Conservation (phyloP, 352 stramenopile species). For the Phytophthora citricola region DNA sequence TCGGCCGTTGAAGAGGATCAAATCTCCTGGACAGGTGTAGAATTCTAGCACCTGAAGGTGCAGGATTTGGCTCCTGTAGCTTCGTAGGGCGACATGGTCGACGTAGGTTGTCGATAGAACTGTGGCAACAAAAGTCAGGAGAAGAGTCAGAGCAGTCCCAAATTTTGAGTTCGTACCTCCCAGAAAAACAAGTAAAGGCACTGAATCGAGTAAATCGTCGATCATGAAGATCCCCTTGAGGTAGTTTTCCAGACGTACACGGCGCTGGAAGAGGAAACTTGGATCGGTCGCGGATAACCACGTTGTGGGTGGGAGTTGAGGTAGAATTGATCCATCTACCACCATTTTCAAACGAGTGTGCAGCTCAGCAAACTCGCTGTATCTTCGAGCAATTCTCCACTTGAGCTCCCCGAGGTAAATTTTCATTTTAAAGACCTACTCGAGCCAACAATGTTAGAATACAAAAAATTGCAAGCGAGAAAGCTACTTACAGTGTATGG, state of each 20-base stretch:
- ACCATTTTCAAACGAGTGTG: slow-evolving; percentile 33
- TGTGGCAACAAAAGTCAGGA: slow-evolving; percentile 2
- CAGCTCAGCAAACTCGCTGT: slow-evolving; percentile 53
- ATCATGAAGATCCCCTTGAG: slow-evolving; percentile 55
- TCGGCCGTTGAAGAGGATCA: slow-evolving; percentile 67
- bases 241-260: slow-evolving; percentile 53
- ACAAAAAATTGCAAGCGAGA: too few relatives aligned
- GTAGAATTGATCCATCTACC: slow-evolving; percentile 16
- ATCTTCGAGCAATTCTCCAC: slow-evolving; percentile 57
- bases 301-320: slow-evolving; percentile 44
- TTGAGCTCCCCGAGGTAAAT: slow-evolving; percentile 43
- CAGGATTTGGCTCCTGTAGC: slow-evolving; percentile 51
- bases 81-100: slow-evolving; percentile 37
- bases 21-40: slow-evolving; percentile 56
- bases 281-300: slow-evolving; percentile 50
- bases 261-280: slow-evolving; percentile 47
- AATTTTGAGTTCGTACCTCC: slow-evolving; percentile 40
- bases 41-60: slow-evolving; percentile 67
- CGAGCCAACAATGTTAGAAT: background rate
- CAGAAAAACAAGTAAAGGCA: slow-evolving; percentile 61
- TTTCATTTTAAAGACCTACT: slow-evolving; percentile 55
- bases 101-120: slow-evolving; percentile 42
- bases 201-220: slow-evolving; percentile 42
- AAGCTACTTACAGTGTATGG: slow-evolving; percentile 40
- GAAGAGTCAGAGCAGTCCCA: background rate